Base-by-base conservation (phyloP, 2,329 filamentous ascomycete species). In the Xylaria sp. region DNA sequence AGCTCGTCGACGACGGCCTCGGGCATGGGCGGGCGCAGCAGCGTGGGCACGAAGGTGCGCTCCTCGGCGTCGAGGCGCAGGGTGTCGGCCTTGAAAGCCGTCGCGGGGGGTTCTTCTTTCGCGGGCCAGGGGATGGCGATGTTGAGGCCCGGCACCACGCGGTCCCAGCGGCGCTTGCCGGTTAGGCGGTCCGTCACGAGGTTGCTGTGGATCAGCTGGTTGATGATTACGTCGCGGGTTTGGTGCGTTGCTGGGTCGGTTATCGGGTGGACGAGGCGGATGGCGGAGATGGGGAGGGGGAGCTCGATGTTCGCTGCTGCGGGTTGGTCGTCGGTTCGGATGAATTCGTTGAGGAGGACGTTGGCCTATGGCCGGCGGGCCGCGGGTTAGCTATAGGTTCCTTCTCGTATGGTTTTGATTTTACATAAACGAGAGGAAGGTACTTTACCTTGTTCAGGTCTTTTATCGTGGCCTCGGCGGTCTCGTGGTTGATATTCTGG, bases 241-340 rank as follows among this genome's bases (percentile, higher is more conserved):
- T 82, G 76, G 76, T 90, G 90, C 13, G 91, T 92, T 72, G 83
- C 81, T 18, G 88, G 85, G 79, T 96, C 88, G 59, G 85, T 84
- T 63, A 97, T 84, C 25, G 93, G 90, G 77, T 93, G 89, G 58
- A 98, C 93, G 41, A 98, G 92, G 66, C 93, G 92, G 72, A 98
- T 85, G 70, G 92, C 85, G 41, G 88, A 86, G 76, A 97, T 85
- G 63, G 91, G 86, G 39, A 97, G 80, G 39, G 89, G 84, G 62
- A 88, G 78, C 74, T 87, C 84, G 66, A 85, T 76, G 75, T 84
- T 78, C 55, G 85, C 80, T 67, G 86, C 82, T 44, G 82, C 78
- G 59, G 80, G 74, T n/a, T 48, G 66, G 82, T 78, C 81, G 55
- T 70, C 65, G 54, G 32, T 46, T 66, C 66, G 81, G 76, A 80